Percentiles rank a stretch among this genome's conserved stretches.
phyloP scores from a whole-genome alignment of 352 stramenopile genomes.

The Phytophthora melonis region DNA sequence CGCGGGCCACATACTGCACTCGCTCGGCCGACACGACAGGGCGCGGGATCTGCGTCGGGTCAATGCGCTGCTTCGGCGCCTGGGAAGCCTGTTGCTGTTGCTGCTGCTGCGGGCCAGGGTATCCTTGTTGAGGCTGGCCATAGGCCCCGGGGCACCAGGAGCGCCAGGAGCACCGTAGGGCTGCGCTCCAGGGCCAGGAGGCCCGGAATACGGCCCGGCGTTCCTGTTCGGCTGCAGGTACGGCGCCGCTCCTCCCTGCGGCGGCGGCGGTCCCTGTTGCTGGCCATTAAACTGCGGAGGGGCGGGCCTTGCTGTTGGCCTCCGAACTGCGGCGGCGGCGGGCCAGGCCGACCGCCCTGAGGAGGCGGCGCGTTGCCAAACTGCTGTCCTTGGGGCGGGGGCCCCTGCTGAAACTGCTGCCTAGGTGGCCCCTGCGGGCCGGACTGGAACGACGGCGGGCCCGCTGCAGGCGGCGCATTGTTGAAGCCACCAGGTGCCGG shows the following conservation, averaged over 20 bases:
- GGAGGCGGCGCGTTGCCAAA: conserved; percentile 29
- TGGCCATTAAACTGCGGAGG: conserved; percentile 34
- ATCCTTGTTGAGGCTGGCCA: conserved; percentile 42
- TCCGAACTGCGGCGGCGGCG: conserved; percentile 14
- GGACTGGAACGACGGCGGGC: conserved; percentile 32
- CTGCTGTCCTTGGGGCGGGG: conserved; percentile 23
- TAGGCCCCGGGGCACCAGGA: conserved; percentile 28
- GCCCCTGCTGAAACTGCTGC: conserved; percentile 39
- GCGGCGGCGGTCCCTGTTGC: conserved; percentile 30
- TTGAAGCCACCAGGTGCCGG: conserved; percentile 18
- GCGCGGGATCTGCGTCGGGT: conserved; percentile 89
- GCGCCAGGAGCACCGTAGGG: conserved; percentile 33
- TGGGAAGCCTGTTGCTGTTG: conserved; percentile 51
- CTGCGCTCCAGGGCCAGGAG: conserved; percentile 23
- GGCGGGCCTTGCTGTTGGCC: conserved; percentile 25
- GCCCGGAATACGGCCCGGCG: conserved; percentile 41
- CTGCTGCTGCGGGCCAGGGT: conserved; percentile 21
- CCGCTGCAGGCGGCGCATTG: conserved; percentile 19
- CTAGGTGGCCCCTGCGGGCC: conserved; percentile 18
- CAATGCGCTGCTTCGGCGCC: conserved; percentile 81
- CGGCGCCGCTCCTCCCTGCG: conserved; percentile 36
- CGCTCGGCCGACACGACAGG: conserved; percentile 72
- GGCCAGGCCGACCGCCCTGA: conserved; percentile 11
- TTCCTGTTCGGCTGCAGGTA: conserved; percentile 48
- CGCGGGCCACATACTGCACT: conserved; percentile 80